Conservation (phyloP, 768 basidiomycete genomes). For the Lentinus brumalis region DNA sequence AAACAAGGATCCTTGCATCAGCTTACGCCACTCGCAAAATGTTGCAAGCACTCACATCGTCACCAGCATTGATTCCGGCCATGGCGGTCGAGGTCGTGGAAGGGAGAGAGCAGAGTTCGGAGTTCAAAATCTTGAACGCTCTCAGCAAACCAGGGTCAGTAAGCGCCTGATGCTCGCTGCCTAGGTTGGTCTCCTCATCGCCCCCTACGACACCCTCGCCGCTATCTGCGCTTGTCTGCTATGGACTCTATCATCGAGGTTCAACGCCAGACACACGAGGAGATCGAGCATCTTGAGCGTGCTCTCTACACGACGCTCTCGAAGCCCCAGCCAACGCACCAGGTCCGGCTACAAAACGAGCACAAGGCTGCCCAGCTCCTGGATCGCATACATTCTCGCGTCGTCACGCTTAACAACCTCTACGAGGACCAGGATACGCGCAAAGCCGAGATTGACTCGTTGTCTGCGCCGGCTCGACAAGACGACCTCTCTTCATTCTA, state of each 20-base stretch:
- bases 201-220: background rate
- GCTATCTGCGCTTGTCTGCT: conserved; percentile 7
- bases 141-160: background rate
- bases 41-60: conserved; percentile 61
- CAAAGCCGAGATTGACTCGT: conserved; percentile 62
- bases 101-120: conserved; percentile 44
- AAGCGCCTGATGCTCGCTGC: conserved; percentile 18
- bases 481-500: conserved; percentile 94
- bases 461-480: conserved; percentile 55
- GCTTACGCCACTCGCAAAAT: background rate
- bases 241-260: conserved; percentile 96
- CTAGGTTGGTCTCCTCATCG: background rate
- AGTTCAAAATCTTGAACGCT: conserved; percentile 50
- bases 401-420: conserved; percentile 61
- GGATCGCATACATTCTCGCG: conserved; percentile 75
- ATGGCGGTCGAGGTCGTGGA: conserved; percentile 54
- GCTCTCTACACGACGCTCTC: conserved; percentile 85
- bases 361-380: conserved; percentile 92
- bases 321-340: conserved; percentile 61
- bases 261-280: conserved; percentile 95
- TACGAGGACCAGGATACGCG: conserved; percentile 80
- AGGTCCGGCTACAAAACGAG: conserved; percentile 69
- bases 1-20: background rate
- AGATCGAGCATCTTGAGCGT: conserved; percentile 88
- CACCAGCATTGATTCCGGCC: conserved; percentile 82